phyloP scores from a whole-genome alignment of 805 yeast species.

The Saccharomycopsis olivae region DNA sequence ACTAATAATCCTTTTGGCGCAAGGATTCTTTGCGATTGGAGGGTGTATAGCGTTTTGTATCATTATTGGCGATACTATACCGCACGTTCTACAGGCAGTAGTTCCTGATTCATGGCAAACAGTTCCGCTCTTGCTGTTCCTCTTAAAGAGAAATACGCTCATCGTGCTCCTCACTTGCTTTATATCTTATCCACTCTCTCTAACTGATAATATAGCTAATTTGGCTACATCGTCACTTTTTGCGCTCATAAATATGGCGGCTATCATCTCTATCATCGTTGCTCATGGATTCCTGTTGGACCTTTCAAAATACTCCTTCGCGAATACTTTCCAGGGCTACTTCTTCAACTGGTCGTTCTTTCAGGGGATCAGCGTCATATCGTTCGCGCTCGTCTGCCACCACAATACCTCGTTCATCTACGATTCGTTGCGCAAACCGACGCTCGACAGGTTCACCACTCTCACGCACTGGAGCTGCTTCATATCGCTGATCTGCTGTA shows the following conservation, averaged over 20 bases:
- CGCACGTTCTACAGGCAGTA: slow-evolving; percentile 69
- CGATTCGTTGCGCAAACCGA: slow-evolving; percentile 69
- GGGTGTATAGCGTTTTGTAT: slow-evolving; percentile 92
- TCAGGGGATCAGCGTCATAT: slow-evolving; percentile 88
- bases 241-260: slow-evolving; percentile 75
- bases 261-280: slow-evolving; percentile 66
- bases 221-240: slow-evolving; percentile 80
- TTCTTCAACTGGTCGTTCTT: slow-evolving; percentile 53
- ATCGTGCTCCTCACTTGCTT: slow-evolving; percentile 59
- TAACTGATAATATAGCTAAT: slow-evolving; percentile 71
- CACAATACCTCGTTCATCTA: slow-evolving; percentile 88
- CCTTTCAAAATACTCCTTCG: slow-evolving; percentile 25
- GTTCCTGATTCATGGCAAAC: slow-evolving; percentile 34
- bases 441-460: slow-evolving; percentile 60
- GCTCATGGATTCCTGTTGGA: slow-evolving; percentile 38
- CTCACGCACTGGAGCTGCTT: slow-evolving; percentile 79
- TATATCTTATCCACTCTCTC: slow-evolving; percentile 74
- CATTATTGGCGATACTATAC: slow-evolving; percentile 90
- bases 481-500: slow-evolving; percentile 71
- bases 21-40: slow-evolving; percentile 86
- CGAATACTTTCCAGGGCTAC: slow-evolving; percentile 21
- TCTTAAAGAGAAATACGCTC: slow-evolving; percentile 58
- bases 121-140: slow-evolving; percentile 34
- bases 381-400: slow-evolving; percentile 93
- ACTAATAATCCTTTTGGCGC: slow-evolving; percentile 55